Base-by-base conservation (phyloP, 164 flowering plant genomes). In the Paratinospora sagittata region DNA sequence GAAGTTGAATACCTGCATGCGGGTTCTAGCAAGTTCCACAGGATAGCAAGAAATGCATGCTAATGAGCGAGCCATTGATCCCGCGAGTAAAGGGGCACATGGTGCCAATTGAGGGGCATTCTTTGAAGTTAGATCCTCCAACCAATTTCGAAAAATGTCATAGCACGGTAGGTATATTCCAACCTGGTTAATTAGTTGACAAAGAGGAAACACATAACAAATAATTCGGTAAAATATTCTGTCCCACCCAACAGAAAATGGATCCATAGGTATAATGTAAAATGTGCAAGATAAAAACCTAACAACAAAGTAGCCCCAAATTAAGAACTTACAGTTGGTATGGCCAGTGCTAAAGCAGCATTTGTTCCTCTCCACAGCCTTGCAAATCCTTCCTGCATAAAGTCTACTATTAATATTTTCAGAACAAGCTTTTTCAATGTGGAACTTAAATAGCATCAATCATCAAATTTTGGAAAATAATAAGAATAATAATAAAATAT, bases 311-410 rank as follows among this genome's bases (percentile, higher is more conserved):
- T 21, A n/a, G 36, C 21, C 1, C 9, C 11, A 11, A 37, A 66
- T 24, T 1, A 24, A 17, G 33, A 57, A 78, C 88, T 79, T 79
- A 96, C 98, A 47, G 93, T 93, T 65, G 99, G 98, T 65, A 96
- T 72, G 52, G 99, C 99, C 65, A 96, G 77, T 24, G 98, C 97
- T 66, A 96, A 79, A 55, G 91, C 89, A 30, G 99, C 99, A 85
- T 88, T 93, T 60, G 99, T 96, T 68, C 98, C 99, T 81, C 97
- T 84, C 99, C 99, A 96, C 27, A 96, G 79, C 79, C 90, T 85
- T 9, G 81, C 27, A 72, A 91, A 30, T 70, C 99, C 98, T 80
- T 96, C 99, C 99, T 96, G 93, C 76, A 80, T 74, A 73, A 55
- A 52, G 3, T 10, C 43, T 23, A 39, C 49, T 10, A 19, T 58